These are phyloP conservation scores for Prunus mongolica DNA, from an alignment of 306 rosid genomes.

Conservation along the genomic window DNA sequence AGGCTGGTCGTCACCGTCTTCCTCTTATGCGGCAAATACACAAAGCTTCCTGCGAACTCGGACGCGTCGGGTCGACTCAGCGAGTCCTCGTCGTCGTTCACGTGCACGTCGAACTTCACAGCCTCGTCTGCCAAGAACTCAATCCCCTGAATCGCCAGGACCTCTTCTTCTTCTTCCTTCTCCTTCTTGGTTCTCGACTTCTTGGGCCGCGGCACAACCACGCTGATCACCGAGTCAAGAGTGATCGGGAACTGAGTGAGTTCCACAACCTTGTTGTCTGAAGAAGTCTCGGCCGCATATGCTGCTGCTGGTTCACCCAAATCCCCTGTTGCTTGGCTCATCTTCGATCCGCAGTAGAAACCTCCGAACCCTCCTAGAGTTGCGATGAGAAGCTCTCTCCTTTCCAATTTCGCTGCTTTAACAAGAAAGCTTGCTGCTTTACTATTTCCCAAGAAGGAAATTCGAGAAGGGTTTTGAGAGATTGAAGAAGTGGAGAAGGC, in stretches of 20 bases:
- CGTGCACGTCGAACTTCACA: slow-evolving; percentile 26
- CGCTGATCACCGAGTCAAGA: slow-evolving; percentile 10
- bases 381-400: not conserved
- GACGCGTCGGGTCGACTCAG: slow-evolving; percentile 12
- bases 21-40: slow-evolving; percentile 7
- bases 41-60: slow-evolving; percentile 24
- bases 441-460: not conserved
- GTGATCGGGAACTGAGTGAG: slow-evolving; percentile 10
- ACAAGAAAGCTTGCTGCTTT: not conserved
- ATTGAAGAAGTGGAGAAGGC: not conserved
- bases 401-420: not conserved
- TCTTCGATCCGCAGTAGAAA: not conserved
- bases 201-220: slow-evolving; percentile 6
- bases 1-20: not conserved
- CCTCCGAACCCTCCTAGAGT: not conserved
- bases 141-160: slow-evolving; percentile 40
- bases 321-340: not conserved
- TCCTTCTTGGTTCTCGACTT: slow-evolving; percentile 36
- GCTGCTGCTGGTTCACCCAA: not conserved
- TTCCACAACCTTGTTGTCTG: slow-evolving; percentile 1
- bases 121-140: not conserved
- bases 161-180: slow-evolving; percentile 54
- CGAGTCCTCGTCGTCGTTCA: slow-evolving; percentile 20
- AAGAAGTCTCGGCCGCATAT: not conserved
- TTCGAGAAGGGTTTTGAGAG: not conserved